Base-by-base conservation (phyloP, 176 grass and related monocot genomes). In the Oryza punctata region DNA sequence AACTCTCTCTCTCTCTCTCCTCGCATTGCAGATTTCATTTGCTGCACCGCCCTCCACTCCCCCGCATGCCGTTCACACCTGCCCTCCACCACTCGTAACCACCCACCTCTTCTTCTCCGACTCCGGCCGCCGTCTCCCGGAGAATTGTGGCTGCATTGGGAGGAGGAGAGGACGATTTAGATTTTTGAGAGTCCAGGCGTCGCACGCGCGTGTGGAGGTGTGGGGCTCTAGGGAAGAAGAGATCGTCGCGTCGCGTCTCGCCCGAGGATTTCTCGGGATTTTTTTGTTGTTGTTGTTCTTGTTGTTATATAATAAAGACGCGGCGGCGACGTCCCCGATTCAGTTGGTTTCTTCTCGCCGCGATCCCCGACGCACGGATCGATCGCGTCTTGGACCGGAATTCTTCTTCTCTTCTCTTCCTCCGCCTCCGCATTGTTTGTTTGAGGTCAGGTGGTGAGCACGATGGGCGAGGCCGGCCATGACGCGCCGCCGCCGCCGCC, bases 381-480 rank as follows among this genome's bases (percentile, higher is more conserved):
- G 57, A 8, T 23, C 63, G 59, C 60, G 12, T 16, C 73, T 11
- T 54, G 10, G 18, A 12, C 21, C 1, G 40, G 3, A 77, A 64
- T 78, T 72, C 78, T 33, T 70, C 84, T n/a, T n/a, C n/a, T n/a
- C n/a, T 13, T 61, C 76, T 70, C 77, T 33, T 70, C 84, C 10
- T 70, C 84, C 9, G 69, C 70, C 10, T 63, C 85, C 10, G 69
- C 30, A 68, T 78, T 72, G 33, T 50, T 50, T 12, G 12, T 12
- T 13, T 47, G 45, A 47, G 45, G 28, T 6, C 30, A 2, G 72
- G 32, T 16, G 26, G 45, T 15, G 45, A 47, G 3, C 3, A 59
- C 10, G 61, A 97, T 98, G 96, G 96, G 93, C 15, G 89, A 90
- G 69, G 94, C 86, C 78, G 83, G 79, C 43, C 54, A 81, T 9